These are phyloP conservation scores for Thymus mandschuricus DNA, from an alignment of 257 asterid species.

Conservation along the genomic window DNA sequence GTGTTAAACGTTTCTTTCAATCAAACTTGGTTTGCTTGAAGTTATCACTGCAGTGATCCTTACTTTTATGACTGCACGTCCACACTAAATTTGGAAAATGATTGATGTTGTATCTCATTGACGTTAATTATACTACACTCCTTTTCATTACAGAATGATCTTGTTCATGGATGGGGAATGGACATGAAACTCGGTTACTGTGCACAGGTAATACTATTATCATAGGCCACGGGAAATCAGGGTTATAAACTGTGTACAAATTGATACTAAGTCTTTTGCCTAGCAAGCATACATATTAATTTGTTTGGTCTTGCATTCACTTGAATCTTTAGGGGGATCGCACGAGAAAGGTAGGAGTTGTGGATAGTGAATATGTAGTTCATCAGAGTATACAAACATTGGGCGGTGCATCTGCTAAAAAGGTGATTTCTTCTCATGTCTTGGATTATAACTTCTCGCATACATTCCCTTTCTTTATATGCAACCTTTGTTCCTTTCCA, in stretches of 20 bases:
- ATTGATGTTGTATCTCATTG: constrained; percentile 20
- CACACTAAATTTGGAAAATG: constrained; percentile 15
- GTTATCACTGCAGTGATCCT: constrained; percentile 10
- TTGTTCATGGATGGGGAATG: constrained; percentile 99
- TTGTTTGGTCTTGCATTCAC: constrained; percentile 1
- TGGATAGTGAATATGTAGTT: constrained; percentile 82
- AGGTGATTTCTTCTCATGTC: constrained; percentile 42
- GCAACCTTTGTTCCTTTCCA: background rate
- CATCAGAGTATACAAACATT: constrained; percentile 94
- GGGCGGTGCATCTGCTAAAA: constrained; percentile 75
- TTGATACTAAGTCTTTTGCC: background rate
- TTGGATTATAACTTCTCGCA: background rate
- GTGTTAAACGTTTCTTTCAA: background rate
- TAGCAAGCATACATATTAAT: background rate
- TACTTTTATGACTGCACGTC: background rate
- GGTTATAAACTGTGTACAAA: background rate
- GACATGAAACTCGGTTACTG: constrained; percentile 96
- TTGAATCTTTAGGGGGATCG: constrained; percentile 72
- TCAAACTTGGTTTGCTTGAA: constrained; percentile 15
- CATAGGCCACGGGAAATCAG: constrained; percentile 4
- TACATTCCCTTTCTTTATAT: background rate
- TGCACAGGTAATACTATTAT: constrained; percentile 61
- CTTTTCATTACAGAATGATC: constrained; percentile 75
- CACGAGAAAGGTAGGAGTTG: constrained; percentile 78
- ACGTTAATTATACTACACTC: constrained; percentile 14